These are phyloP conservation scores for Neodidymelliopsis sp. DNA, from an alignment of 2,329 filamentous ascomycete species.

Conservation along the genomic window DNA sequence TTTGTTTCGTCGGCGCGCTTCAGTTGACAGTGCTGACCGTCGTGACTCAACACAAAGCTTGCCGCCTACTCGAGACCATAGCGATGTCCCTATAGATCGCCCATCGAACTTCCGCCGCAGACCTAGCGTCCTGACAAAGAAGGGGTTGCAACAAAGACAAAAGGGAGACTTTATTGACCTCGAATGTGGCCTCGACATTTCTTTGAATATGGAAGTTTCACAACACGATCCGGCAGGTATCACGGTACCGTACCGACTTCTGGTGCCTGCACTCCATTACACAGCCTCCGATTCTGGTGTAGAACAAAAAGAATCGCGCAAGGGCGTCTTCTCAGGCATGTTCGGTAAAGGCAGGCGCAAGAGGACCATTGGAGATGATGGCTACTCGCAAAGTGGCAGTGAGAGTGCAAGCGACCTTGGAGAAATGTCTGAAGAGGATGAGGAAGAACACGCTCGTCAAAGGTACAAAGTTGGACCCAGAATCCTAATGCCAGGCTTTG, in stretches of 20 bases:
- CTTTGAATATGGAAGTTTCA: conserved; percentile 87
- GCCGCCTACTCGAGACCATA: conserved; percentile 20
- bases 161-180: conserved; percentile 67
- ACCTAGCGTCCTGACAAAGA: conserved; percentile 54
- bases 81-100: conserved; percentile 30
- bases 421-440: conserved; percentile 39
- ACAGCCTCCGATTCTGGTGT: conserved; percentile 25
- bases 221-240: conserved; percentile 85
- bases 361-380: conserved; percentile 43
- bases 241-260: conserved; percentile 83
- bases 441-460: conserved; percentile 40
- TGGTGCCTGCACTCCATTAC: conserved; percentile 77
- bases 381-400: conserved; percentile 37
- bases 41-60: conserved; percentile 39
- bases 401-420: conserved; percentile 38
- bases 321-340: conserved; percentile 38
- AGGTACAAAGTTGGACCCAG: conserved; percentile 47
- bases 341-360: conserved; percentile 34
- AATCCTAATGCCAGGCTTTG: conserved; percentile 40
- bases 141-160: conserved; percentile 44
- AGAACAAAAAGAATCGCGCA: conserved; percentile 33
- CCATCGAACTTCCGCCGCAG: conserved; percentile 55
- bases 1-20: conserved; percentile 45
- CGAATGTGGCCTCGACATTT: conserved; percentile 84
- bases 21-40: conserved; percentile 35